Conservation (phyloP, 2,329 filamentous ascomycete genomes). For the Periconia sp. region DNA sequence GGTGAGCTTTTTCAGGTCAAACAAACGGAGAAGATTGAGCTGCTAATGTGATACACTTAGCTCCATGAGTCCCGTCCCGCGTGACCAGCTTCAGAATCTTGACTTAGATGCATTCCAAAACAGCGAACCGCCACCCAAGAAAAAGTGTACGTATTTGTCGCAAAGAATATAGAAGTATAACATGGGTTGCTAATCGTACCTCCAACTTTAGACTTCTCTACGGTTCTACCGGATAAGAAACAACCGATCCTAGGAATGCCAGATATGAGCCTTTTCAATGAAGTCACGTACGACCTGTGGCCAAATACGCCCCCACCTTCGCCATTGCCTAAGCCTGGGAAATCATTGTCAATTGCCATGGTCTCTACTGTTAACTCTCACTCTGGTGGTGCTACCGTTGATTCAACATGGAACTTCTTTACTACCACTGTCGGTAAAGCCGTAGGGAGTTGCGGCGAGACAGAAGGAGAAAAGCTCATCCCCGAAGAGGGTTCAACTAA, state of each 20-base stretch:
- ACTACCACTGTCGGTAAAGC: neutral
- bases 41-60: neutral
- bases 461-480: neutral
- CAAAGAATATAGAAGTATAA: neutral
- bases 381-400: neutral
- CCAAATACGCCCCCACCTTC: neutral
- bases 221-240: neutral
- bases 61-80: neutral
- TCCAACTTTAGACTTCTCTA: neutral
- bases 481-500: neutral
- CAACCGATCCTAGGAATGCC: neutral
- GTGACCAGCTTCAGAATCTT: neutral
- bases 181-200: neutral
- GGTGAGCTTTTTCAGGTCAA: neutral
- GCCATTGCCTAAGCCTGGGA: neutral
- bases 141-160: neutral
- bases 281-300: slow-evolving; percentile 1
- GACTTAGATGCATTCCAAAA: neutral
- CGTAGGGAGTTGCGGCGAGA: neutral
- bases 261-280: neutral
- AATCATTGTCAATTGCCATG: neutral
- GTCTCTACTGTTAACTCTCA: neutral
- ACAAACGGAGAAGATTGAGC: neutral
- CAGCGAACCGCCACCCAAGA: neutral
- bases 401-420: neutral